Evolutionary conservation across 768 basidiomycete species (phyloP), one percentile per base, ranked within the genome.

Genomic region (Amanita pseudoporphyria): DNA sequence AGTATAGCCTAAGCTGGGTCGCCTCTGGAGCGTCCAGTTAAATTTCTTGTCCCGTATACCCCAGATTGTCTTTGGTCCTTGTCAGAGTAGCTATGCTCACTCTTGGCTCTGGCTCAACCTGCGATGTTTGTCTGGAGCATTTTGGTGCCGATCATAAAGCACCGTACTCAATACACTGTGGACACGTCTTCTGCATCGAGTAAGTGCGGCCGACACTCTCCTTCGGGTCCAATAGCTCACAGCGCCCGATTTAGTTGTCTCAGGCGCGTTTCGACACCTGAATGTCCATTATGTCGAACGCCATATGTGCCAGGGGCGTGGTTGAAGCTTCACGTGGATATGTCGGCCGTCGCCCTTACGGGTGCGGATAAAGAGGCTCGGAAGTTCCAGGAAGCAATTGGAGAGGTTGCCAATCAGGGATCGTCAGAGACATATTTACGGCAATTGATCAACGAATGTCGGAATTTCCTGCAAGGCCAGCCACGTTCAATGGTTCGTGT

Each of bases 121-220:
- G 85, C 73, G 85, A 87, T 66, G 75, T 87, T 58, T 88, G 86
- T 66, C 71, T 82, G 56, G 84, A 87, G 56, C 63, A 66, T 28
- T 87, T 82, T 60, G 70, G 70, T 44, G 62, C 62, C 47, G 76
- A 75, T 44, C 56, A 55, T 40, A 80, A 77, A 60, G 70, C 73
- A 6, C 84, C 84, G 45, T 77, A 81, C 58, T 73, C 78, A 43
- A 82, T 87, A 57, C 52, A 71, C 42, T 88, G 86, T 53, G 86
- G 86, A 14, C 84, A 87, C 60, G 76, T 80, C 49, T 85, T 85
- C 64, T 87, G 82, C 57, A 64, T 66, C 53, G 63, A 61, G 69
- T 71, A 48, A 49, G 72, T 68, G 22, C 9, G 24, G 42, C 9
- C 37, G 22, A 24, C 12, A 16, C 45, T 49, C 24, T 7, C 30